phyloP scores from a whole-genome alignment of 768 basidiomycete genomes.

The Podaxis pistillaris region DNA sequence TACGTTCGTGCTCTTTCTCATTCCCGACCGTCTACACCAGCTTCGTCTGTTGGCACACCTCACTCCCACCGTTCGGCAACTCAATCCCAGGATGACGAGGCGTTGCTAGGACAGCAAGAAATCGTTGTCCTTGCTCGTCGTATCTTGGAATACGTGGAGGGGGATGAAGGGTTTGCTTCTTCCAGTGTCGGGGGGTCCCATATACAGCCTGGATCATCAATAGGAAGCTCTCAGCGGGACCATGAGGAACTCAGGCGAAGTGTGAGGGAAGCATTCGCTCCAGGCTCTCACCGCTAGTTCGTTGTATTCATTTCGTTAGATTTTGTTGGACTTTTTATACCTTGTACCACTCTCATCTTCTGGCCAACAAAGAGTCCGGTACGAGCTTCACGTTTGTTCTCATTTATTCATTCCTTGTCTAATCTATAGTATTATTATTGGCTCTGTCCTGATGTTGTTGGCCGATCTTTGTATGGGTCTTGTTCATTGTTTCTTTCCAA shows the following conservation, averaged over 20 bases:
- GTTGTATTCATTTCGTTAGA: constrained; percentile 16
- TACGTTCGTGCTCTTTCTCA: constrained; percentile 83
- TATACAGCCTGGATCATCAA: constrained; percentile 66
- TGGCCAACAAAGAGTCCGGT: constrained; percentile 9
- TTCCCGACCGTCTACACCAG: constrained; percentile 66
- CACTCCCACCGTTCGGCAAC: constrained; percentile 68
- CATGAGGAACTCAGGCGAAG: constrained; percentile 81
- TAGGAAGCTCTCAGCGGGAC: constrained; percentile 62
- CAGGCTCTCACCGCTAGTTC: constrained; percentile 54
- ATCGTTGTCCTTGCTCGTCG: constrained; percentile 83
- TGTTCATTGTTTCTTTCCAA: neutral
- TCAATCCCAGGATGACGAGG: constrained; percentile 62
- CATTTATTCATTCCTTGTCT: constrained; percentile 9
- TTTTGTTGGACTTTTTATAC: constrained; percentile 17
- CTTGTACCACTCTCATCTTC: constrained; percentile 9
- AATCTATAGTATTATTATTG: constrained; percentile 11
- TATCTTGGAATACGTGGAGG: constrained; percentile 86
- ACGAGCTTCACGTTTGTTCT: constrained; percentile 18
- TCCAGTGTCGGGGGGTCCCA: constrained; percentile 66
- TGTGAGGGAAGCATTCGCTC: constrained; percentile 78
- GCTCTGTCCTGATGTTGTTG: neutral
- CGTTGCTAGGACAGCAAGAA: constrained; percentile 86
- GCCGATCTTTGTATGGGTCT: neutral
- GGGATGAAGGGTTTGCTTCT: constrained; percentile 60
- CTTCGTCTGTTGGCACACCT: constrained; percentile 75